Base-by-base conservation (phyloP, 2,329 filamentous ascomycete species). In the Trichoderma gracile region DNA sequence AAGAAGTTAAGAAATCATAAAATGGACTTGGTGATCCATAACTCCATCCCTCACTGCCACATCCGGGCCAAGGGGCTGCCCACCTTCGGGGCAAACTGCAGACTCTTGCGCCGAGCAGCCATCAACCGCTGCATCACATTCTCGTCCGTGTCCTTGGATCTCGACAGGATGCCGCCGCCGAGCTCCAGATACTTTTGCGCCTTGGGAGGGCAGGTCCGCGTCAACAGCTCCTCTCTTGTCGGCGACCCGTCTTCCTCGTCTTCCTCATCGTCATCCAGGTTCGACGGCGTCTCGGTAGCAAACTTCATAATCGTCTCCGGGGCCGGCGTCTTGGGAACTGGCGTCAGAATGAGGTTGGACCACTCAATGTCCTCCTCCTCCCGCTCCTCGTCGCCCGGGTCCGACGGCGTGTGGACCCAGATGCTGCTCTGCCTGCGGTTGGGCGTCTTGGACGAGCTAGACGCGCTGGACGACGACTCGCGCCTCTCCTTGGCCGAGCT, bases 31-130 rank as follows among this genome's bases (percentile, higher is more conserved):
- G 14, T 12, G 14, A 23, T 52, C n/a, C 7, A n/a, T n/a, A n/a
- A n/a, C n/a, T n/a, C n/a, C n/a, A 23, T 23, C 12, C 25, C 10
- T 49, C 38, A 64, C 6, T 42, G 64, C 84, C 84, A 87, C 27
- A 81, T 78, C 71, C 81, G 85, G 27, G 86, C 83, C 69, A 93
- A 77, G 2, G 90, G 91, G 74, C 90, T 93, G 19, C 84, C 88
- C 65, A 92, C 79, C 77, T 90, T 89, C 33, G 90, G 91, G 38
- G 89, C 89, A 78, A 88, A 92, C 72, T 91, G 89, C 75, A 92
- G 74, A 72, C 89, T 94, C 84, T 91, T 92, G 66, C 91, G 82
- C 66, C 90, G 82, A 0, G 89, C 90, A 12, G 88, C 86, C 81
- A 91, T 86, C 66, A 93, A 78, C 54, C 87, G 81, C 76, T 85